Conservation (phyloP, 2,329 filamentous ascomycete species). For the Fusarium sacchari region DNA sequence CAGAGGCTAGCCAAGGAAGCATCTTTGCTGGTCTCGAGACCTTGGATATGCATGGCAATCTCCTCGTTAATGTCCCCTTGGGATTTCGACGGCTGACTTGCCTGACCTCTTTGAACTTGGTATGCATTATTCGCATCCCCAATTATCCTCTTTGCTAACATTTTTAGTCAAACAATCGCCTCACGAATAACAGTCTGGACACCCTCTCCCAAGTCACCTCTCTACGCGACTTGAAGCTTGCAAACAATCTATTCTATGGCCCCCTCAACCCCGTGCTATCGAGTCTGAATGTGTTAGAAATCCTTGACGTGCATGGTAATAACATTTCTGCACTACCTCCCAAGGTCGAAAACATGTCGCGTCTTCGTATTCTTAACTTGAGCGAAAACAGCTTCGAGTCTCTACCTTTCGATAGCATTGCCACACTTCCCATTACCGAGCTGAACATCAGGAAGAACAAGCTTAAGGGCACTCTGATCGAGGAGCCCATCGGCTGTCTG, state of each 20-base stretch:
- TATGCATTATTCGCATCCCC: slow-evolving; percentile 52
- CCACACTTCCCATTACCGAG: slow-evolving; percentile 75
- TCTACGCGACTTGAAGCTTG: slow-evolving; percentile 83
- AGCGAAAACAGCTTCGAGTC: slow-evolving; percentile 79
- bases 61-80: slow-evolving; percentile 75
- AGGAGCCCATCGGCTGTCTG: slow-evolving; percentile 66
- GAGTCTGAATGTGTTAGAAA: slow-evolving; percentile 75
- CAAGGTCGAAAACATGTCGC: slow-evolving; percentile 71
- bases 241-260: slow-evolving; percentile 79
- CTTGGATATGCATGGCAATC: slow-evolving; percentile 88
- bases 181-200: slow-evolving; percentile 77
- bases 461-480: slow-evolving; percentile 77
- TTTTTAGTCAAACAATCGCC: slow-evolving; percentile 78
- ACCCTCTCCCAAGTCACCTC: slow-evolving; percentile 77
- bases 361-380: slow-evolving; percentile 80
- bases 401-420: slow-evolving; percentile 76
- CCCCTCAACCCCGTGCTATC: slow-evolving; percentile 71
- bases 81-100: slow-evolving; percentile 78
- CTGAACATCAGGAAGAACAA: slow-evolving; percentile 82
- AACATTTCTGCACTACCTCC: slow-evolving; percentile 76
- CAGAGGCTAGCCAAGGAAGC: slow-evolving; percentile 74
- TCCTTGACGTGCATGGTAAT: slow-evolving; percentile 85
- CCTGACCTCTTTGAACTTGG: slow-evolving; percentile 84
- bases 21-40: slow-evolving; percentile 86
- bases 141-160: slow-evolving; percentile 30